Evolutionary conservation across 768 basidiomycete species (phyloP), one percentile per base, ranked within the genome.

Genomic region (Trametes gibbosa): DNA sequence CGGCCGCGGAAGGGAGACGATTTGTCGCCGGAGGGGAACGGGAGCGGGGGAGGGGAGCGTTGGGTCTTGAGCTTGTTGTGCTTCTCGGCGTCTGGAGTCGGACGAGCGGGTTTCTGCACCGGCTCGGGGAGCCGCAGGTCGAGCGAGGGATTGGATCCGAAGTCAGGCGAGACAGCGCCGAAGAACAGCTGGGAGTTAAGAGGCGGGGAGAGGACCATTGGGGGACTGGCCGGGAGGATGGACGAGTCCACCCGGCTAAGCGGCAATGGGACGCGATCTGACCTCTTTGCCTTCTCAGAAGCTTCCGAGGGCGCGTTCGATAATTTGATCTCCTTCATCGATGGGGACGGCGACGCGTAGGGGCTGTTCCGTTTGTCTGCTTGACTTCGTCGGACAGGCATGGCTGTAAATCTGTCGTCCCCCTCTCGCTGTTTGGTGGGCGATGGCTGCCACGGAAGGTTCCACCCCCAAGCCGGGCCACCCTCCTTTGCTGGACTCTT

Each of bases 171-270:
- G 39, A 60, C 23, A 1, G 63, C 54, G 27, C 67, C 66, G 63
- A 88, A 87, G 64, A 81, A 84, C 27, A 88, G 74, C 25, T 77
- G 75, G 25, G 75, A 79, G 55, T 84, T 80, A 55, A 88, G 74
- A 0, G 81, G 78, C 0, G 83, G 81, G 12, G 81, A 86, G 69
- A 75, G 82, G 35, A 88, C 70, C 58, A 77, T 76, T 2, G 83
- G 76, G 0, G 87, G 86, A 60, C 84, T 85, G 24, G 74, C 74
- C 0, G 84, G 83, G 3, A 88, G 75, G 21, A 81, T 63, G 3
- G 73, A 74, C 10, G 72, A 71, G 47, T 77, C 76, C 24, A 63
- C 50, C 35, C 72, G 69, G 57, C 53, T 34, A 47, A 61, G 42
- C 50, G 50, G 54, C 46, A 39, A 32, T 4, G 29, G 10, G 10